Evolutionary conservation across 1,284 basidiomycete genomes (phyloP).

Genomic region (Heliocybe sulcata): DNA sequence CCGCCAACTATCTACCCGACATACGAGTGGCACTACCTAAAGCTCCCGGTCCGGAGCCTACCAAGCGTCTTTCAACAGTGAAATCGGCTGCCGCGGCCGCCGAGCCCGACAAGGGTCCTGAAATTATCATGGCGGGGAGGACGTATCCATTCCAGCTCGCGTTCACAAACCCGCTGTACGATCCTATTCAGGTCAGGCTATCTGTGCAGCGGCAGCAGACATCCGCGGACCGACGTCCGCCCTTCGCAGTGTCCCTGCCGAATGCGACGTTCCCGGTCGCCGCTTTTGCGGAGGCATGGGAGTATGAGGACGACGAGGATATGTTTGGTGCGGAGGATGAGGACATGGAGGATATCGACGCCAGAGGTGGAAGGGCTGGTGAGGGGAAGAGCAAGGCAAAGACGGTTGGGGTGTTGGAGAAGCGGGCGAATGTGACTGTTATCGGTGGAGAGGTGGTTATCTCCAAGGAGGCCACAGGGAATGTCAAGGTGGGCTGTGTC

Average conservation of each 20-base stretch:
- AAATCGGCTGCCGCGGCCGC: conserved; percentile 34
- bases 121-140: conserved; percentile 60
- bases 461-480: conserved; percentile 66
- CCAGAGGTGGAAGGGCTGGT: background rate
- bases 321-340: conserved; percentile 74
- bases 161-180: conserved; percentile 90
- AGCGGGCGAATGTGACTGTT: conserved; percentile 80
- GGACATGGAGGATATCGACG: conserved; percentile 34
- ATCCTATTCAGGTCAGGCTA: conserved; percentile 84
- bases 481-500: conserved; percentile 52
- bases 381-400: conserved; percentile 47
- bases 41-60: conserved; percentile 33
- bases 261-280: conserved; percentile 73
- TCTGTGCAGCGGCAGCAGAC: conserved; percentile 53
- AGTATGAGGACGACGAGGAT: conserved; percentile 89
- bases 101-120: conserved; percentile 29
- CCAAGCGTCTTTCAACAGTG: conserved; percentile 34
- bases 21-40: conserved; percentile 73
- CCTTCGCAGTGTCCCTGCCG: conserved; percentile 74
- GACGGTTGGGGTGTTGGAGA: conserved; percentile 74
- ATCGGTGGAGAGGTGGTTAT: conserved; percentile 80
- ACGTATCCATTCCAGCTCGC: conserved; percentile 85
- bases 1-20: conserved; percentile 87
- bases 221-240: conserved; percentile 41
- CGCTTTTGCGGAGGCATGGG: conserved; percentile 91